Evolutionary conservation across 768 basidiomycete species (phyloP).

Genomic region (Hygrophoropsis aurantiaca): DNA sequence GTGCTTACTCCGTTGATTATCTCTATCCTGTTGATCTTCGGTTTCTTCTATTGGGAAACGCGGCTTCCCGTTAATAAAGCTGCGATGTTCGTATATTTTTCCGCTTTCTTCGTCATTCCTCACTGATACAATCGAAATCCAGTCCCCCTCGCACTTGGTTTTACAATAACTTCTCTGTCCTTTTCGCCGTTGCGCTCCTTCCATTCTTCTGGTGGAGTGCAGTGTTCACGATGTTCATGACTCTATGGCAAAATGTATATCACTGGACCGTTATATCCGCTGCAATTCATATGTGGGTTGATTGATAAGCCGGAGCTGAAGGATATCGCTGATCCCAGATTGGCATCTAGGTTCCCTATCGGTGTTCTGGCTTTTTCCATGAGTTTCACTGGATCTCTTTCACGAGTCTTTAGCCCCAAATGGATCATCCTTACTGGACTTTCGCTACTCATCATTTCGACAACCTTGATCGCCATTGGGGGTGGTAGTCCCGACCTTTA

Average conservation of each 20-base stretch:
- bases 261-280: slow-evolving; percentile 35
- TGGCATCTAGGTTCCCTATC: slow-evolving; percentile 31
- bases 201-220: slow-evolving; percentile 42
- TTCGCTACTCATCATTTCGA: slow-evolving; percentile 32
- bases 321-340: too few relatives aligned
- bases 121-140: neutral
- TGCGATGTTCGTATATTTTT: slow-evolving; percentile 26
- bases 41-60: slow-evolving; percentile 46
- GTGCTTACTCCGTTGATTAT: slow-evolving; percentile 47
- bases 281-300: slow-evolving; percentile 37
- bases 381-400: slow-evolving; percentile 31
- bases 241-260: slow-evolving; percentile 35
- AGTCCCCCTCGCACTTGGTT: slow-evolving; percentile 38
- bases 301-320: slow-evolving; percentile 11
- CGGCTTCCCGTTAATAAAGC: slow-evolving; percentile 34
- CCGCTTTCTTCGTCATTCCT: neutral
- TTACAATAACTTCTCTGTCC: slow-evolving; percentile 37
- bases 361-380: slow-evolving; percentile 33
- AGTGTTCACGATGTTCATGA: slow-evolving; percentile 31
- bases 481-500: slow-evolving; percentile 35
- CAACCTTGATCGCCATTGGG: slow-evolving; percentile 41
- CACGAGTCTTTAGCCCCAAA: slow-evolving; percentile 35
- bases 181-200: slow-evolving; percentile 34
- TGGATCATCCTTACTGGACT: slow-evolving; percentile 39
- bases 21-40: slow-evolving; percentile 33